A percentile compares a stretch with the other conserved stretches of the same genome.
Evolutionary conservation across 176 grass and related monocot species (phyloP).

Genomic region (Musa beccarii): DNA sequence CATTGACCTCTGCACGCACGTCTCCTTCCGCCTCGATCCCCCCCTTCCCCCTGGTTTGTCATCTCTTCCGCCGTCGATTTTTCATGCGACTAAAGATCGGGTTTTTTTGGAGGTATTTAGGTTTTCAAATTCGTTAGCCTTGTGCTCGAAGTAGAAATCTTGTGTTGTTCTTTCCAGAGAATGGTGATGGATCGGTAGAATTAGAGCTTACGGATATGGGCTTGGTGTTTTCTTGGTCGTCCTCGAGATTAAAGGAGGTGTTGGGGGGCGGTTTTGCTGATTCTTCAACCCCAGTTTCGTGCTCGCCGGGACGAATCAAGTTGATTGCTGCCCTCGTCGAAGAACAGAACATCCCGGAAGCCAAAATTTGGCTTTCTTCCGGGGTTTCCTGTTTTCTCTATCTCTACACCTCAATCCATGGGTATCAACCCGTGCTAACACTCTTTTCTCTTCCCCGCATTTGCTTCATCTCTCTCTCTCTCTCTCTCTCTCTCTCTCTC

Average conservation of each 20-base stretch:
- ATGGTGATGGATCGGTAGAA: constrained; percentile 29
- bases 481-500: background rate
- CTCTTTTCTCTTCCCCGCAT: background rate
- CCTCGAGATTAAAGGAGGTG: constrained; percentile 30
- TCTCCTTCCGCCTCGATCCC: constrained; percentile 21
- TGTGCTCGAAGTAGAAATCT: background rate
- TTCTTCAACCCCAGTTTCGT: constrained; percentile 18
- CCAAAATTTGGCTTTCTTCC: constrained; percentile 53
- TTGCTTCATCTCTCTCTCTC: background rate
- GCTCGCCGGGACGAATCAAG: constrained; percentile 27
- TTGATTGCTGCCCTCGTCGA: constrained; percentile 35
- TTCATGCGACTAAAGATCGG: too few relatives aligned
- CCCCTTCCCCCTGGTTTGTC: background rate
- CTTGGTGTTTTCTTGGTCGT: constrained; percentile 59
- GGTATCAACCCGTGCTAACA: constrained; percentile 25
- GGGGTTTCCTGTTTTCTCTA: constrained; percentile 64
- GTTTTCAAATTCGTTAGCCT: background rate
- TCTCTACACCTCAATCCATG: constrained; percentile 68
- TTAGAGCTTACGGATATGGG: constrained; percentile 51
- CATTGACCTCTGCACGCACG: constrained; percentile 58
- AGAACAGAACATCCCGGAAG: constrained; percentile 41
- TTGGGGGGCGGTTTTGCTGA: constrained; percentile 9
- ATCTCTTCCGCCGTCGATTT: background rate
- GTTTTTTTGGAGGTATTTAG: background rate
- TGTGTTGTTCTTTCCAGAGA: constrained; percentile 10